Evolutionary conservation across 768 basidiomycete species (phyloP).

Genomic region (Dacryopinax primogenitus): DNA sequence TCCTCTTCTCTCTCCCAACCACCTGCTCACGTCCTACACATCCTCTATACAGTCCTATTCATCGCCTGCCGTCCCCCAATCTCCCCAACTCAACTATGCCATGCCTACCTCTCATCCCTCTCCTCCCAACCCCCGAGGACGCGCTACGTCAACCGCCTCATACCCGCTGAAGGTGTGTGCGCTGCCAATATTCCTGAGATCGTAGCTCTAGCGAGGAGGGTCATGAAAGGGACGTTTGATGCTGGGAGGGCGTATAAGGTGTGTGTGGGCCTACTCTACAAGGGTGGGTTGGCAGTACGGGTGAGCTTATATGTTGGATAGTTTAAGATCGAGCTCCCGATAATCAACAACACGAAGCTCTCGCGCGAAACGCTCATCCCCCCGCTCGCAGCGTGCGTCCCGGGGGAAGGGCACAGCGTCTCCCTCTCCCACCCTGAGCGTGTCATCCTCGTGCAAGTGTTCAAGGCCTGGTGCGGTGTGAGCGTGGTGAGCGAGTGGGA

Average conservation of each 20-base stretch:
- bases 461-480: slow-evolving; percentile 68
- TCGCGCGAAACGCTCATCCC: slow-evolving; percentile 48
- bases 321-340: slow-evolving; percentile 71
- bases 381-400: slow-evolving; percentile 56
- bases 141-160: slow-evolving; percentile 51
- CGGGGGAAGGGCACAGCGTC: slow-evolving; percentile 47
- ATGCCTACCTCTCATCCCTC: slow-evolving; percentile 49
- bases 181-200: slow-evolving; percentile 60
- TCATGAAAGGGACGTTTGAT: slow-evolving; percentile 43
- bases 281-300: not conserved
- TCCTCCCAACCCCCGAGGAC: slow-evolving; percentile 52
- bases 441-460: slow-evolving; percentile 68
- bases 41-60: slow-evolving; percentile 45
- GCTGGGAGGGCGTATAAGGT: slow-evolving; percentile 32
- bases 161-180: slow-evolving; percentile 56
- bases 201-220: slow-evolving; percentile 41
- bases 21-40: not conserved
- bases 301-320: slow-evolving; percentile 22
- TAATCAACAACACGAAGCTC: slow-evolving; percentile 65
- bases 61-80: slow-evolving; percentile 68
- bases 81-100: slow-evolving; percentile 58
- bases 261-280: slow-evolving; percentile 28
- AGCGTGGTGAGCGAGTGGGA: slow-evolving; percentile 65
- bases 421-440: slow-evolving; percentile 54
- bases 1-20: not conserved